phyloP scores from a whole-genome alignment of 2,329 filamentous ascomycete species.

The Fusarium brachygibbosum region DNA sequence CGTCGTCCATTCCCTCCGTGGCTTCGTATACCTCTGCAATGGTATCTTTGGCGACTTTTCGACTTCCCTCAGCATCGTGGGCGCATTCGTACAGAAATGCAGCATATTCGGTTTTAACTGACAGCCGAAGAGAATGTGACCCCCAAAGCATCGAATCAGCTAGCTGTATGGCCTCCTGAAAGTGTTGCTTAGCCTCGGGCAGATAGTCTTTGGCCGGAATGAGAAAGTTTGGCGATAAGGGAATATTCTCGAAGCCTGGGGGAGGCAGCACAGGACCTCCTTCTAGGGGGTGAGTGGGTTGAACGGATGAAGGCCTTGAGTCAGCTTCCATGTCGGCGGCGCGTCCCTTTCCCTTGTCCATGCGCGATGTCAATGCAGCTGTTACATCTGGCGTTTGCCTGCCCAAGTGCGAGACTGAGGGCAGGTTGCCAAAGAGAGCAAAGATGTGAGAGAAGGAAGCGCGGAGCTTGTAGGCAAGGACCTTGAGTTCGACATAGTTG shows the following conservation, averaged over 20 bases:
- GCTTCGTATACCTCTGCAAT: constrained; percentile 94
- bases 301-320: constrained; percentile 60
- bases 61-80: constrained; percentile 82
- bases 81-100: constrained; percentile 95
- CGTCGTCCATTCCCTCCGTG: constrained; percentile 92
- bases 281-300: constrained; percentile 65
- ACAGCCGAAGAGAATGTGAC: constrained; percentile 89
- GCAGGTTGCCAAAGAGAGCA: constrained; percentile 94
- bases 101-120: constrained; percentile 90
- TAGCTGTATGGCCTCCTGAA: constrained; percentile 80
- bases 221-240: constrained; percentile 77
- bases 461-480: constrained; percentile 89
- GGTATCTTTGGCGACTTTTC: constrained; percentile 82
- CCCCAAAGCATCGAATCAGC: constrained; percentile 84
- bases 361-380: constrained; percentile 53
- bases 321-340: constrained; percentile 59
- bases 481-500: constrained; percentile 84
- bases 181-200: constrained; percentile 83
- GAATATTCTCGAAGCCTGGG: constrained; percentile 64
- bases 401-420: constrained; percentile 75
- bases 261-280: constrained; percentile 71
- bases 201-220: constrained; percentile 85
- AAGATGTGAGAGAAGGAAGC: constrained; percentile 98
- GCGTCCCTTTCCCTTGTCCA: constrained; percentile 64
- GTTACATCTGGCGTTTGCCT: constrained; percentile 64